Evolutionary conservation across 768 basidiomycete species (phyloP), one percentile per base, ranked within the genome.

Genomic region (Suillus hirtellus): DNA sequence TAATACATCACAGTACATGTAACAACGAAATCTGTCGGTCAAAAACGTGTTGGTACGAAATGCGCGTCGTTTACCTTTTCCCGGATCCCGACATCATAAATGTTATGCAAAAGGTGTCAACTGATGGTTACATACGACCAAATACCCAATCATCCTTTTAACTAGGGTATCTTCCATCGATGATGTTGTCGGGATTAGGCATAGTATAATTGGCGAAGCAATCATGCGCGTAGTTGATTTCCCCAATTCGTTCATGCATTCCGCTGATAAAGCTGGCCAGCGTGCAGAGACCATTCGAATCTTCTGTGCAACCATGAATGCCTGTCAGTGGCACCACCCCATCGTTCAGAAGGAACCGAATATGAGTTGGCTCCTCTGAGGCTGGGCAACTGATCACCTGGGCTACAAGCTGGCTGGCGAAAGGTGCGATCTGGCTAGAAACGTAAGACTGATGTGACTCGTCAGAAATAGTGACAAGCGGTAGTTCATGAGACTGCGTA

Each of bases 271-370:
- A 84, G 34, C 76, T 70, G n/a, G 67, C 72, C 3, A 83, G 60
- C 0, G 69, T 62, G 66, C 83, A 85, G 50, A 81, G 65, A 1
- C 83, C 82, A n/a, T 82, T 74, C 40, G 75, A 71, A 67, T 81
- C 72, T 19, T 71, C 67, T 7, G 58, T 46, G 71, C 84, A 85
- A 10, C 80, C 80, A 0, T 72, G 64, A 53, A 84, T 71, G 17
- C 79, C 76, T 1, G 79, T 80, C 15, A 84, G 71, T 11, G 83
- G 83, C 1, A 83, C 71, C 4, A 80, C 75, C 2, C 74, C 83
- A 66, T 85, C 84, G 68, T 85, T 85, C 35, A 83, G 72, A 53
- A 83, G 74, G 71, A 80, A 77, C 19, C 83, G 72, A 61, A 83
- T 78, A 60, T 77, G 69, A 12, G 75, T 71, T 6, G 72, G 67